Evolutionary conservation across 1,284 basidiomycete species (phyloP).

Genomic region (Apiotrichum brassicae): DNA sequence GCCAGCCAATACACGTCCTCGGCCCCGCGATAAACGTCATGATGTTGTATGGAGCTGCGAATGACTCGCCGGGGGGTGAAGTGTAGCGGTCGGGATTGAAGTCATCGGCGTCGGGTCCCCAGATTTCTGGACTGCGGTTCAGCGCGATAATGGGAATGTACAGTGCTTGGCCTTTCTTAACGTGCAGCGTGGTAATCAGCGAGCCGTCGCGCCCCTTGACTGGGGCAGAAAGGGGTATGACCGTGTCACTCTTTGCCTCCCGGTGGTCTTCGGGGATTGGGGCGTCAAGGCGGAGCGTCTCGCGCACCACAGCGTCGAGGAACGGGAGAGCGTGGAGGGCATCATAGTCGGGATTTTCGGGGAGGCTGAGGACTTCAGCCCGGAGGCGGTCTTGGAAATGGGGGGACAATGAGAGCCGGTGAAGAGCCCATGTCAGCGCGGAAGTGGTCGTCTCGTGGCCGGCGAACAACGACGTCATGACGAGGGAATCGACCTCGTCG

Average conservation of each 20-base stretch:
- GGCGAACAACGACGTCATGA: slow-evolving; percentile 58
- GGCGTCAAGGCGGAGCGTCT: slow-evolving; percentile 59
- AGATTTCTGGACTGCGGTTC: slow-evolving; percentile 57
- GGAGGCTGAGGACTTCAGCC: slow-evolving; percentile 49
- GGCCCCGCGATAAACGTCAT: no score
- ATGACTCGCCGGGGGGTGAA: no score
- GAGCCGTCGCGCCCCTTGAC: slow-evolving; percentile 44
- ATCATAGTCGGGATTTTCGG: slow-evolving; percentile 29
- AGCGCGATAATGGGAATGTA: slow-evolving; percentile 39
- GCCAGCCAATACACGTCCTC: no score
- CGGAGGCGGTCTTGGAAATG: slow-evolving; percentile 56
- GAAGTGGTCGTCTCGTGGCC: slow-evolving; percentile 74
- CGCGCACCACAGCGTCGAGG: slow-evolving; percentile 61
- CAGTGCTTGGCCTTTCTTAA: slow-evolving; percentile 36
- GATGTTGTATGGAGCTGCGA: no score
- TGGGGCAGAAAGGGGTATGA: slow-evolving; percentile 55
- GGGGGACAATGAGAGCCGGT: slow-evolving; percentile 57
- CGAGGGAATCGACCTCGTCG: slow-evolving; percentile 63
- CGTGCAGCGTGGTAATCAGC: slow-evolving; percentile 34
- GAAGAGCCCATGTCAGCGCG: slow-evolving; percentile 65
- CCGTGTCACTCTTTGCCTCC: slow-evolving; percentile 53
- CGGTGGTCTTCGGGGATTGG: slow-evolving; percentile 51
- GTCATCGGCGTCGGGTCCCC: slow-evolving; percentile 62
- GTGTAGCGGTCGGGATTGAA: slow-evolving; percentile 50
- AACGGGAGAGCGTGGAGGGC: slow-evolving; percentile 51